Evolutionary conservation across 129 eudicot species (phyloP).

Genomic region (Lactuca sativa): DNA sequence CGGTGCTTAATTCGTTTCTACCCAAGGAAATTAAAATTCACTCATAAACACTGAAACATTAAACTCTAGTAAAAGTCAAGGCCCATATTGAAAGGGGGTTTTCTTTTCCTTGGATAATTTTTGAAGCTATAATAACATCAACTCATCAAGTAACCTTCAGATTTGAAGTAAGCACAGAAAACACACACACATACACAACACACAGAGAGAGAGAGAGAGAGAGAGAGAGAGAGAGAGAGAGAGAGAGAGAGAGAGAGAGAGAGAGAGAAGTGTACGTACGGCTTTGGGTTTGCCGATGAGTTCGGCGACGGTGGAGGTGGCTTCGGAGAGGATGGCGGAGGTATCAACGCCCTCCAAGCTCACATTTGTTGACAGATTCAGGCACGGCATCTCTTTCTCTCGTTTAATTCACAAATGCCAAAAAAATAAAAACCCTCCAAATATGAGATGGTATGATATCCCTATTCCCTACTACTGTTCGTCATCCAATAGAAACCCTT

Average conservation of each 20-base stretch:
- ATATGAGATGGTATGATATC: no score
- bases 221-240: slow-evolving; percentile 11
- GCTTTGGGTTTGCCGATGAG: slow-evolving; percentile 59
- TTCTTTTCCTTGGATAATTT: no score
- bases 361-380: slow-evolving; percentile 51
- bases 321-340: slow-evolving; percentile 81
- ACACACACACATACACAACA: no score
- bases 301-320: slow-evolving; percentile 77
- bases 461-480: no score
- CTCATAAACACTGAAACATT: neutral
- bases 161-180: neutral
- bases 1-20: neutral
- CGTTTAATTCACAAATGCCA: no score
- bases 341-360: slow-evolving; percentile 80
- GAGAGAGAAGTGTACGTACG: slow-evolving; percentile 30
- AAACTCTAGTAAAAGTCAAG: neutral
- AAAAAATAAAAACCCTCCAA: no score
- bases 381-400: slow-evolving; percentile 44
- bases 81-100: no score
- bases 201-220: no score
- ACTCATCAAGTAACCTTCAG: neutral
- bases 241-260: no score
- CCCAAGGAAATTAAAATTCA: neutral
- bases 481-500: no score
- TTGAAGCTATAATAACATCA: neutral